These are phyloP conservation scores for Ocimum tenuiflorum DNA, from an alignment of 257 asterid genomes.

Conservation along the genomic window DNA sequence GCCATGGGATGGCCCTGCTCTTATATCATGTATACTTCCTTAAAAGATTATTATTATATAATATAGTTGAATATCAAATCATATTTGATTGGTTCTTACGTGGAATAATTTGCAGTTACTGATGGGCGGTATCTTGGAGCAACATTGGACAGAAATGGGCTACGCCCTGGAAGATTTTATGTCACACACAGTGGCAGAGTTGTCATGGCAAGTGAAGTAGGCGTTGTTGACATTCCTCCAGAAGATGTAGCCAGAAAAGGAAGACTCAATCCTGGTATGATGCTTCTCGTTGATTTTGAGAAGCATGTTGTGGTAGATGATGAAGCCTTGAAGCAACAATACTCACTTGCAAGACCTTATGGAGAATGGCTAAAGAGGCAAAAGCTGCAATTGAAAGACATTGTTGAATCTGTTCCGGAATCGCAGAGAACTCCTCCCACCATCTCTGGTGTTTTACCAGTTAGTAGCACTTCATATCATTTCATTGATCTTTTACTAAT, in stretches of 20 bases:
- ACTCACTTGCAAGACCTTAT: slow-evolving; percentile 87
- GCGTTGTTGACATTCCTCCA: slow-evolving; percentile 96
- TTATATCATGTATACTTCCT: slow-evolving; percentile 71
- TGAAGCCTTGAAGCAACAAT: slow-evolving; percentile 93
- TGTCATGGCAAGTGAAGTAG: slow-evolving; percentile 99
- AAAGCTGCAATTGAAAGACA: slow-evolving; percentile 74
- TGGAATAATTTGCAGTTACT: slow-evolving; percentile 61
- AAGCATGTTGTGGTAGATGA: slow-evolving; percentile 94
- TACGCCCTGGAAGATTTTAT: slow-evolving; percentile 98
- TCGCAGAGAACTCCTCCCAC: slow-evolving; percentile 64
- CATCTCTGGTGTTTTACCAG: slow-evolving; percentile 70
- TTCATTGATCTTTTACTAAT: not conserved
- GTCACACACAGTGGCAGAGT: slow-evolving; percentile 96
- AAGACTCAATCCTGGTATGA: slow-evolving; percentile 99
- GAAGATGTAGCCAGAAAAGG: slow-evolving; percentile 94
- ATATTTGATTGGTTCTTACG: slow-evolving; percentile 20
- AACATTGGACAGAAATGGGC: slow-evolving; percentile 91
- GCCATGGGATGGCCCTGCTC: slow-evolving; percentile 99
- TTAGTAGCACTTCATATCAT: slow-evolving; percentile 32
- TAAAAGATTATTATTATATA: not conserved
- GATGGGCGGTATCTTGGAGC: slow-evolving; percentile 99
- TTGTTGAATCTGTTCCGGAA: slow-evolving; percentile 70
- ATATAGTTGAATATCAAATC: not conserved
- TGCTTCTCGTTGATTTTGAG: slow-evolving; percentile 99
- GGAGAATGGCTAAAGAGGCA: slow-evolving; percentile 89